Evolutionary conservation across 1,139 yeast species (phyloP).

Genomic region (Hyphopichia burtonii): DNA sequence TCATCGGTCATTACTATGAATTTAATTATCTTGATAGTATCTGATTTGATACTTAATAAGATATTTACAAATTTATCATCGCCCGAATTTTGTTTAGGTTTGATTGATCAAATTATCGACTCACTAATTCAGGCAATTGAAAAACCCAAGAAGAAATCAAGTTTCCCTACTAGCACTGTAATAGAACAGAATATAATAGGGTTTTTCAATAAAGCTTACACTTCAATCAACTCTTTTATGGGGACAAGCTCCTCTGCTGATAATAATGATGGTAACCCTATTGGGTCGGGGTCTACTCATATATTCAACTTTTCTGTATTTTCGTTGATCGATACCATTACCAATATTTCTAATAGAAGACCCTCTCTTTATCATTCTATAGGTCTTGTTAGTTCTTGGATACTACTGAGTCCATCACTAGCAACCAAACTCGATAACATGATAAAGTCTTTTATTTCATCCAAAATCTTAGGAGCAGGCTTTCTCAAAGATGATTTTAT

Average conservation of each 20-base stretch:
- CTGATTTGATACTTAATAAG: slow-evolving; percentile 36
- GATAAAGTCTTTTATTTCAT: slow-evolving; percentile 13
- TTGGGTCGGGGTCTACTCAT: not conserved
- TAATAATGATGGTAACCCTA: not conserved
- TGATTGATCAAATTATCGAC: slow-evolving; percentile 6
- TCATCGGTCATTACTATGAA: slow-evolving; percentile 30
- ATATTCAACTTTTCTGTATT: slow-evolving; percentile 20
- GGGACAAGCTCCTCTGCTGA: not conserved
- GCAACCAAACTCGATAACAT: slow-evolving; percentile 18
- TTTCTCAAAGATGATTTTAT: slow-evolving; percentile 16
- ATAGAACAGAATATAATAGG: not conserved
- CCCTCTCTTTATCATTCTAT: slow-evolving; percentile 25
- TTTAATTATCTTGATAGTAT: slow-evolving; percentile 27
- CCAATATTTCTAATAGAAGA: slow-evolving; percentile 25
- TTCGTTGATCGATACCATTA: slow-evolving; percentile 25
- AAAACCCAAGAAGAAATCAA: not conserved
- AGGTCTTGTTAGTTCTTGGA: slow-evolving; percentile 9
- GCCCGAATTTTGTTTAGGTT: slow-evolving; percentile 27
- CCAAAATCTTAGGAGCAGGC: slow-evolving; percentile 12
- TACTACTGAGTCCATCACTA: slow-evolving; percentile 13
- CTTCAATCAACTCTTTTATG: not conserved
- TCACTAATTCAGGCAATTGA: not conserved
- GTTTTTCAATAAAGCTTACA: not conserved
- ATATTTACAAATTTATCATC: slow-evolving; percentile 27
- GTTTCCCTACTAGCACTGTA: not conserved